Evolutionary conservation across 371 early-diverging fungal genomes (phyloP), one percentile per base, ranked within the genome.

Genomic region (Lichtheimia ornata): DNA sequence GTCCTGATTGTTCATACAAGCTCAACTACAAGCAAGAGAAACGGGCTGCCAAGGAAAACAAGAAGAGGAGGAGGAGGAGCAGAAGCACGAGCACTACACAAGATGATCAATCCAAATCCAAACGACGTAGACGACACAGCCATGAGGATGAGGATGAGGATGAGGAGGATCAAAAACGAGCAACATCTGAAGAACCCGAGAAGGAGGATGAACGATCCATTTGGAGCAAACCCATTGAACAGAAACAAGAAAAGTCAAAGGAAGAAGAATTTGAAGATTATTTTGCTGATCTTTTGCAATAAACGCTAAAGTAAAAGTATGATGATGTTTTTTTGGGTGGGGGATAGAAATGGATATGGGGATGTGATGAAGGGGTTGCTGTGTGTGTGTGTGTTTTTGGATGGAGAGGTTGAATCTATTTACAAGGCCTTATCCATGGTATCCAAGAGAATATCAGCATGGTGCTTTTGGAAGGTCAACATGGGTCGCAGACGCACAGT

Each of bases 401-500:
- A n/a, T 30, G 6, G 2, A 35, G 11, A 9, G 35, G 7, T 28
- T 35, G 35, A 35, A 54, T 15, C 53, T 55, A 53, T 51, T 42
- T 57, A 58, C 57, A 68, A 41, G 12, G 59, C 63, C n/a, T 41
- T 50, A 42, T 84, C 82, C 54, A 90, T 79, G 22, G 84, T 84
- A 44, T 84, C 76, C 35, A 90, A 69, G 60, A 90, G 81, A 49
- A 86, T 76, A 66, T 90, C 89, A 45, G 88, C 91, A 53, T 89
- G 91, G n/a, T 75, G 65, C 62, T 81, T 82, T 59, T 86, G 84
- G 76, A 90, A 88, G 17, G 83, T 84, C 57, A 90, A 67, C 89
- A 88, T 91, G 5, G 90, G 91, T 17, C 91, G 76, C 65, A 91
- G 64, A 15, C 91, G 84, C 27, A 91, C 83, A 12, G 87, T 73